Base-by-base conservation (phyloP, 345 rosid genomes). In the Passiflora organensis region DNA sequence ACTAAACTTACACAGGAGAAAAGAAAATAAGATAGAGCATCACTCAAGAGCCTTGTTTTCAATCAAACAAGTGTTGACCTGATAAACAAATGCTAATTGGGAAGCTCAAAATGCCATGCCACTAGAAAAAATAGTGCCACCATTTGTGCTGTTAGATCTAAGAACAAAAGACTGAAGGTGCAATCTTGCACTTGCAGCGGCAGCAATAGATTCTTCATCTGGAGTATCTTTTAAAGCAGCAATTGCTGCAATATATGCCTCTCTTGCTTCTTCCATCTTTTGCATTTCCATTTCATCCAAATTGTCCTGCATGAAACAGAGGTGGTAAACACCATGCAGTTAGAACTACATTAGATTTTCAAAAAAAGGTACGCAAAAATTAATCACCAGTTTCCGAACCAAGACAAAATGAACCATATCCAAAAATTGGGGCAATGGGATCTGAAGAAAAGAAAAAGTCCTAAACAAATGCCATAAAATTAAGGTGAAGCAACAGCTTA, bases 221-320 rank as follows among this genome's bases (percentile, higher is more conserved):
- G 76, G 86, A 64, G 64, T 77, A 67, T 89, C 85, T 70, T 81
- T 86, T 43, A 85, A 89, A 1, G 68, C 60, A 15, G 74, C 81
- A 73, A 86, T 73, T 16, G 99, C 96, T 53, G 77, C 73, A 55
- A 78, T 42, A 58, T 89, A 93, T 11, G 89, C 86, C 70, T 70
- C 48, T 62, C 86, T 79, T 37, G 95, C 97, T 71, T 85, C 89
- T 78, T 93, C 96, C 84, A 89, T 76, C 65, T 78, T 67, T 62
- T 67, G 75, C 68, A 71, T 66, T 41, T 77, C 84, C n/a, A 39
- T 39, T 18, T 68, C 80, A 58, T 76, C 78, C n/a, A 71, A 48
- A 63, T 76, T 75, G 51, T 79, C 95, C 99, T 94, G 66, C 32
- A 45, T 45, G 55, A 47, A 32, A 16, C 32, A 46, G 22, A 56